A percentile compares a stretch with the other conserved stretches of the same genome.
Conservation (phyloP, 106 monocot genomes). For the Dactylorhiza incarnata region DNA sequence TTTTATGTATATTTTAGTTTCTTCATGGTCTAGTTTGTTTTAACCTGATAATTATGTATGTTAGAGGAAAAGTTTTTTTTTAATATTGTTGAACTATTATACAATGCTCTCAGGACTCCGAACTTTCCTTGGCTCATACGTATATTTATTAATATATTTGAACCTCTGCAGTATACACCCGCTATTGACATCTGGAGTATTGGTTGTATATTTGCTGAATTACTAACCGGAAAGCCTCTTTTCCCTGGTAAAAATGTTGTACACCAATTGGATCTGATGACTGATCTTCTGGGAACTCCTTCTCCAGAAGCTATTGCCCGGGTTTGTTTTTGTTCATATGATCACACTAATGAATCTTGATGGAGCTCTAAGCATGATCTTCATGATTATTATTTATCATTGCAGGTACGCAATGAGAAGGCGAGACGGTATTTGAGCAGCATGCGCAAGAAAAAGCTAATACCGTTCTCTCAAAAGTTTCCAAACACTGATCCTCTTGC, state of each 20-base stretch:
- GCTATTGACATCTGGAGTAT: slow-evolving; percentile 97
- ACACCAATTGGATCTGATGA: slow-evolving; percentile 87
- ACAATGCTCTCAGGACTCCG: not conserved
- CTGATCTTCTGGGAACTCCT: slow-evolving; percentile 80
- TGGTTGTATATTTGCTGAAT: slow-evolving; percentile 87
- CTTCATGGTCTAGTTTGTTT: not conserved
- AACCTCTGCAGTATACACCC: slow-evolving; percentile 62
- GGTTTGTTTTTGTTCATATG: slow-evolving; percentile 27
- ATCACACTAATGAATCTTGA: not conserved
- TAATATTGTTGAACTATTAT: not conserved
- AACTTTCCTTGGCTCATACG: not conserved
- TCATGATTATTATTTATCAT: not conserved
- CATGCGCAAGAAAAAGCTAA: slow-evolving; percentile 70
- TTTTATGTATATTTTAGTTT: not conserved
- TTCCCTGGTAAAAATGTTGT: slow-evolving; percentile 97
- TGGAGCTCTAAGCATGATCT: not conserved
- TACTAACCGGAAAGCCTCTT: slow-evolving; percentile 81
- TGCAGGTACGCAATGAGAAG: slow-evolving; percentile 87
- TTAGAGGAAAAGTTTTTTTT: not conserved
- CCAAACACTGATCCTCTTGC: slow-evolving; percentile 91
- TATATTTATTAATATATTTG: slow-evolving; percentile 8
- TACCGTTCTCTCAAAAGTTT: slow-evolving; percentile 75
- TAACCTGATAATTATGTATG: not conserved
- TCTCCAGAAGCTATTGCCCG: slow-evolving; percentile 62
- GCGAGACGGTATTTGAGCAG: slow-evolving; percentile 86